phyloP scores from a whole-genome alignment of 805 yeast genomes.

The Jamesozyma lodderae region DNA sequence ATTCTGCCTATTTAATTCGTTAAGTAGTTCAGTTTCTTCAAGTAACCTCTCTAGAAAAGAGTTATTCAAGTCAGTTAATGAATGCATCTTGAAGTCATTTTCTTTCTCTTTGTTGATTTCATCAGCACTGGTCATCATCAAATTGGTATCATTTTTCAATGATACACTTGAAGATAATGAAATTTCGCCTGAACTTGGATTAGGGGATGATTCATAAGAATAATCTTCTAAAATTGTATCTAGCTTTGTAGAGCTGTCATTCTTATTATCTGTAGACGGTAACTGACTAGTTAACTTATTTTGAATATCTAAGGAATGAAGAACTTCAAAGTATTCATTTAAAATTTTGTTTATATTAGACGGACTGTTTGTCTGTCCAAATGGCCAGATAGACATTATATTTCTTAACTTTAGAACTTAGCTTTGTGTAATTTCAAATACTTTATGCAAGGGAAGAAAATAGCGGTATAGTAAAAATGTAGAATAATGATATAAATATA shows the following conservation, averaged over 20 bases:
- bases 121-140: not conserved
- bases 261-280: too few species aligned
- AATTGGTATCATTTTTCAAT: not conserved
- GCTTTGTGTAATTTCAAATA: too few species aligned
- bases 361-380: slow-evolving; percentile 31
- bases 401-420: not conserved
- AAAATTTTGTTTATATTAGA: slow-evolving; percentile 34
- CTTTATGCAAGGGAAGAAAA: too few species aligned
- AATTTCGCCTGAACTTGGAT: not conserved
- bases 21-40: slow-evolving; percentile 35
- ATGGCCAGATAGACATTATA: slow-evolving; percentile 39
- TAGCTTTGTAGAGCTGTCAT: not conserved
- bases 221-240: not conserved
- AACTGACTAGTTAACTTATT: too few species aligned
- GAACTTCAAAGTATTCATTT: slow-evolving; percentile 32
- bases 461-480: too few species aligned
- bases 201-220: not conserved
- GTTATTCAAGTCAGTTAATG: slow-evolving; percentile 11
- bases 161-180: not conserved
- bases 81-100: not conserved
- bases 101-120: not conserved
- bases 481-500: too few species aligned
- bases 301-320: slow-evolving; percentile 19
- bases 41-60: slow-evolving; percentile 32
- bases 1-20: slow-evolving; percentile 33